phyloP scores from a whole-genome alignment of 2,329 filamentous ascomycete species.

The Talaromyces rugulosus region DNA sequence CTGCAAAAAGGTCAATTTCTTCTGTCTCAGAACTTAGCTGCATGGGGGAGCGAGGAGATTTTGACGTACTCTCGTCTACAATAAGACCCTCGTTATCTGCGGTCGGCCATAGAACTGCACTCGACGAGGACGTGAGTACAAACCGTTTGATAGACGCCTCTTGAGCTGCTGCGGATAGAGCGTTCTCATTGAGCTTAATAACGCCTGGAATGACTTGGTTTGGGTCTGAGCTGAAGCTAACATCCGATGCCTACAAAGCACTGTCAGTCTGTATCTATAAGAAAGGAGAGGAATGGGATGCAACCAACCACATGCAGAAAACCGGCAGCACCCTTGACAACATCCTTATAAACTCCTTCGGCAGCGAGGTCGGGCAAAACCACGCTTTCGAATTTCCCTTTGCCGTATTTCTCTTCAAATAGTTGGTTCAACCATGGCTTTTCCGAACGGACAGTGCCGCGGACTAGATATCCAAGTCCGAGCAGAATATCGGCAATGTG shows the following conservation, averaged over 20 bases:
- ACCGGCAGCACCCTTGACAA: slow-evolving; percentile 1
- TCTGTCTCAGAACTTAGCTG: neutral
- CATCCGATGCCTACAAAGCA: slow-evolving; percentile 2
- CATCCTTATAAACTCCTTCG: slow-evolving; percentile 1
- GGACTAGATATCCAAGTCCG: slow-evolving; percentile 38
- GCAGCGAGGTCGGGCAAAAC: slow-evolving; percentile 37
- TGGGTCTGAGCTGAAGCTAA: slow-evolving; percentile 1
- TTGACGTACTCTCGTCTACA: neutral
- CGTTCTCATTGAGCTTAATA: neutral
- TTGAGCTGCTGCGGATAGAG: slow-evolving; percentile 3
- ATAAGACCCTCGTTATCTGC: slow-evolving; percentile 17
- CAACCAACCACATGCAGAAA: slow-evolving; percentile 5
- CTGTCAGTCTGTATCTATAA: neutral
- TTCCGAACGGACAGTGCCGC: slow-evolving; percentile 38
- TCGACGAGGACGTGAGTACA: slow-evolving; percentile 5
- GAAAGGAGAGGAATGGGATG: neutral
- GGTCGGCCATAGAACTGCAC: neutral
- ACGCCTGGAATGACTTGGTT: neutral
- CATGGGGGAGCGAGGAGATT: neutral
- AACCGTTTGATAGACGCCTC: slow-evolving; percentile 7
- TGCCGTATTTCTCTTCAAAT: slow-evolving; percentile 22
- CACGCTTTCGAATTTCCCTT: slow-evolving; percentile 30
- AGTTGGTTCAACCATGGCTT: slow-evolving; percentile 25
- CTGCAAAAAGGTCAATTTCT: neutral
- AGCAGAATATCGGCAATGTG: slow-evolving; percentile 39